Evolutionary conservation across 306 rosid species (phyloP).

Genomic region (Corylus avellana): DNA sequence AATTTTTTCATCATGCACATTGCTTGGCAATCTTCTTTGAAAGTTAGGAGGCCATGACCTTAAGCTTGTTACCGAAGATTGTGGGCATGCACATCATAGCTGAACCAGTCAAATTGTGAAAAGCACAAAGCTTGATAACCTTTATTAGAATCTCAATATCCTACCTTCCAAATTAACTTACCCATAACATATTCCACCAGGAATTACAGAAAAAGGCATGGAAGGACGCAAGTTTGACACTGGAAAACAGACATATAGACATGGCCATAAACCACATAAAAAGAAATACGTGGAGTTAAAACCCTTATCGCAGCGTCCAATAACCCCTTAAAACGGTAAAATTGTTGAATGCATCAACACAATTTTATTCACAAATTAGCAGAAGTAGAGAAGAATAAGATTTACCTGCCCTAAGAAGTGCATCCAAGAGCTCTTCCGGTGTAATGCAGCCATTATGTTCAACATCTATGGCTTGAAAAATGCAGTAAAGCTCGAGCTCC

Average conservation of each 20-base stretch:
- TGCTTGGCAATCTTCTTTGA: neutral
- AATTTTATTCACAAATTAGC: neutral
- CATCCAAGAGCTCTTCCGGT: conserved; percentile 97
- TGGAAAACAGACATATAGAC: neutral
- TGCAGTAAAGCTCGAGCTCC: conserved; percentile 88
- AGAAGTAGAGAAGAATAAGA: neutral
- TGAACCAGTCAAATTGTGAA: conserved; percentile 4
- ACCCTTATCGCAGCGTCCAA: neutral
- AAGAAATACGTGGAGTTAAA: neutral
- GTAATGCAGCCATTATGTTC: conserved; percentile 87
- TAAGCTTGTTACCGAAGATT: neutral
- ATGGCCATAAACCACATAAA: neutral
- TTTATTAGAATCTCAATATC: neutral
- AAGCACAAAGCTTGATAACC: conserved; percentile 14
- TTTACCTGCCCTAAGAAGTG: conserved; percentile 83
- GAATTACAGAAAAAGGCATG: neutral
- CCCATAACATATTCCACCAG: neutral
- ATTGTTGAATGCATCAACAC: neutral
- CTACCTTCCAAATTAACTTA: conserved; percentile 9
- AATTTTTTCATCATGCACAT: neutral
- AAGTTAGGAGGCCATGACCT: neutral
- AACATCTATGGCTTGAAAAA: conserved; percentile 93
- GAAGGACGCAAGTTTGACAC: neutral
- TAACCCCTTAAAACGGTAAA: neutral
- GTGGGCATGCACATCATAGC: neutral